Evolutionary conservation across 805 yeast species (phyloP).

Genomic region (Hagleromyces aurorensis): DNA sequence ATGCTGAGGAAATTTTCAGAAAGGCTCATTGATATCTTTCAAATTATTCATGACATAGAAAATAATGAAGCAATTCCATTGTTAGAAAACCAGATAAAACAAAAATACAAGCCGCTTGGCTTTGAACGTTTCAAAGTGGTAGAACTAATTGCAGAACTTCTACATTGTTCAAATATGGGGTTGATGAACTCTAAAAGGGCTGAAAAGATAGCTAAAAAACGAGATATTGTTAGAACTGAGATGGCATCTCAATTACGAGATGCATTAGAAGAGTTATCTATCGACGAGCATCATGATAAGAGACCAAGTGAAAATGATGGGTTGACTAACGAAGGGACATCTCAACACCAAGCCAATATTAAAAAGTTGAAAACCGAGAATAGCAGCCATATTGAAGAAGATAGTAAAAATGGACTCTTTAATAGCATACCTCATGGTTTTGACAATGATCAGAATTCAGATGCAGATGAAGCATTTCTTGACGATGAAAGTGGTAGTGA

Average conservation of each 20-base stretch:
- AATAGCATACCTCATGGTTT: constrained; percentile 5
- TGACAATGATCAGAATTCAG: constrained; percentile 7
- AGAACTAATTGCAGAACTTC: constrained; percentile 85
- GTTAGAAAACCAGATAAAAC: constrained; percentile 57
- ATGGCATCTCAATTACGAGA: constrained; percentile 34
- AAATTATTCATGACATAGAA: constrained; percentile 21
- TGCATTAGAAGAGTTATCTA: constrained; percentile 26
- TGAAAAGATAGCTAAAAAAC: constrained; percentile 54
- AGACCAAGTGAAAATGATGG: constrained; percentile 22
- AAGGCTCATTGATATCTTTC: constrained; percentile 34
- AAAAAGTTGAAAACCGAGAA: too few species aligned
- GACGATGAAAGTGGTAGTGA: constrained; percentile 27
- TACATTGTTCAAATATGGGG: constrained; percentile 97
- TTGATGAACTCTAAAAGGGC: constrained; percentile 72
- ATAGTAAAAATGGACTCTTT: background rate
- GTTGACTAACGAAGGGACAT: too few species aligned
- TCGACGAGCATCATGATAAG: constrained; percentile 22
- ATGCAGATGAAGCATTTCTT: too few species aligned
- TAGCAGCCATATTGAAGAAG: background rate
- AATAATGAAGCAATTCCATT: constrained; percentile 16
- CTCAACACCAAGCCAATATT: constrained; percentile 1
- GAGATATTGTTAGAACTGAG: constrained; percentile 60
- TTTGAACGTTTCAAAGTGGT: constrained; percentile 86
- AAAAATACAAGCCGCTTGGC: constrained; percentile 63
- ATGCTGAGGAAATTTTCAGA: constrained; percentile 68